phyloP scores from a whole-genome alignment of 2,329 filamentous ascomycete genomes.

The Xylariaceae sp. region DNA sequence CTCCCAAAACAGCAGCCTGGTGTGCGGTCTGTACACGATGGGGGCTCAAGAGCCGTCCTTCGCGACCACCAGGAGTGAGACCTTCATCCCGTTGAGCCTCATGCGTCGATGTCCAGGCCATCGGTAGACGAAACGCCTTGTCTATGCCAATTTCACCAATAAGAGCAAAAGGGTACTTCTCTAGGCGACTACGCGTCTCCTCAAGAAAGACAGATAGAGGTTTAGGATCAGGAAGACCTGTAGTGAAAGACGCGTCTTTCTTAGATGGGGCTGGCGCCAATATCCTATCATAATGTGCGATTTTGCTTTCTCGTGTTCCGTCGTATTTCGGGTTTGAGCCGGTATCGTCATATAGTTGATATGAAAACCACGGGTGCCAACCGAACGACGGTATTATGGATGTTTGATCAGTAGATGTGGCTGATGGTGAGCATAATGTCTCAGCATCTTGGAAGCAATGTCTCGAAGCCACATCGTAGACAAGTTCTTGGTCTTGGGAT shows the following conservation, averaged over 20 bases:
- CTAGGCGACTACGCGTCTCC: slow-evolving; percentile 53
- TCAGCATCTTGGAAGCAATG: slow-evolving; percentile 43
- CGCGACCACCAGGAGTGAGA: slow-evolving; percentile 66
- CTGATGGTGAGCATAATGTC: slow-evolving; percentile 13
- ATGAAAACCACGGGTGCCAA: slow-evolving; percentile 84
- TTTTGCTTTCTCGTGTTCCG: slow-evolving; percentile 37
- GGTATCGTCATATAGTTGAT: slow-evolving; percentile 67
- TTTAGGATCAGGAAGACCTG: slow-evolving; percentile 54
- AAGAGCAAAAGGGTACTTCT: slow-evolving; percentile 58
- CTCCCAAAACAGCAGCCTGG: slow-evolving; percentile 61
- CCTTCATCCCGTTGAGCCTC: slow-evolving; percentile 39
- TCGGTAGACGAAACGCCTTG: slow-evolving; percentile 70
- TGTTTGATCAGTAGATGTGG: slow-evolving; percentile 23
- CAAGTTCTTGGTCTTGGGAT: slow-evolving; percentile 69
- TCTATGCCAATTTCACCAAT: slow-evolving; percentile 77
- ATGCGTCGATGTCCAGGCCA: slow-evolving; percentile 44
- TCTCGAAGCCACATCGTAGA: slow-evolving; percentile 55
- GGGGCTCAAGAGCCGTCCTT: slow-evolving; percentile 64
- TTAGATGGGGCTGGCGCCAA: slow-evolving; percentile 51
- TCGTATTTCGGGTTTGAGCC: slow-evolving; percentile 36
- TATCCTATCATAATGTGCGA: slow-evolving; percentile 62
- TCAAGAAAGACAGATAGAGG: slow-evolving; percentile 56
- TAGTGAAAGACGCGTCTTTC: slow-evolving; percentile 40
- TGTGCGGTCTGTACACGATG: slow-evolving; percentile 66
- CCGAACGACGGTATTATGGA: slow-evolving; percentile 70